Conservation (phyloP, 306 rosid species). For the Vachellia pachyceras region DNA sequence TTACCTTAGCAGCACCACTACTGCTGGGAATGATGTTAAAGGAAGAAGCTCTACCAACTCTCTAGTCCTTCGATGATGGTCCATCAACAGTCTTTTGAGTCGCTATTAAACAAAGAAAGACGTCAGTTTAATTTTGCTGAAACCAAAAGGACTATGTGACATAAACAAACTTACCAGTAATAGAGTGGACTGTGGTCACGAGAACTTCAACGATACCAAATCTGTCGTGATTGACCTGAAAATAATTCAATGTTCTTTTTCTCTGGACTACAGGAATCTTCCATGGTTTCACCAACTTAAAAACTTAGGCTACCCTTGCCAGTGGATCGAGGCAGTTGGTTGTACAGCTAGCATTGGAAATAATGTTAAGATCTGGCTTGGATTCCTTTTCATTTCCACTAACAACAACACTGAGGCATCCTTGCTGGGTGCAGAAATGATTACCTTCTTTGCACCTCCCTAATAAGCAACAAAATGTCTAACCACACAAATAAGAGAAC, state of each 20-base stretch:
- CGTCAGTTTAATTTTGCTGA: neutral
- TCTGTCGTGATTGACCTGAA: slow-evolving; percentile 73
- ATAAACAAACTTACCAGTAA: slow-evolving; percentile 61
- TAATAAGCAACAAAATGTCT: slow-evolving; percentile 5
- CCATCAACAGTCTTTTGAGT: slow-evolving; percentile 82
- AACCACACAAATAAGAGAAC: neutral
- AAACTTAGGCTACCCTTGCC: slow-evolving; percentile 61
- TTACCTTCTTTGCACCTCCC: slow-evolving; percentile 56
- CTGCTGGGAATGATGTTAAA: slow-evolving; percentile 81
- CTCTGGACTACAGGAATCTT: no score
- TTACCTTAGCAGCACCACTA: slow-evolving; percentile 79
- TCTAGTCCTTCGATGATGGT: slow-evolving; percentile 75
- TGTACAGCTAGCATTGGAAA: slow-evolving; percentile 91
- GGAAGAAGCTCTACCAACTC: slow-evolving; percentile 84
- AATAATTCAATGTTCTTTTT: neutral
- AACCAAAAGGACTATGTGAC: neutral
- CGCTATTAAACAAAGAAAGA: slow-evolving; percentile 43
- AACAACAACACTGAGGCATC: slow-evolving; percentile 96
- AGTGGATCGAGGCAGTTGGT: slow-evolving; percentile 95
- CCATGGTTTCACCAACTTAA: no score
- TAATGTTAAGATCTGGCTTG: slow-evolving; percentile 62
- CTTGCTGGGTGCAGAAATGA: slow-evolving; percentile 81
- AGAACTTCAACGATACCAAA: slow-evolving; percentile 92
- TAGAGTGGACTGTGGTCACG: slow-evolving; percentile 89
- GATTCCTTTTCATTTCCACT: slow-evolving; percentile 91